Evolutionary conservation across 805 yeast species (phyloP), one percentile per base, ranked within the genome.

Genomic region (Yarrowia sp.): DNA sequence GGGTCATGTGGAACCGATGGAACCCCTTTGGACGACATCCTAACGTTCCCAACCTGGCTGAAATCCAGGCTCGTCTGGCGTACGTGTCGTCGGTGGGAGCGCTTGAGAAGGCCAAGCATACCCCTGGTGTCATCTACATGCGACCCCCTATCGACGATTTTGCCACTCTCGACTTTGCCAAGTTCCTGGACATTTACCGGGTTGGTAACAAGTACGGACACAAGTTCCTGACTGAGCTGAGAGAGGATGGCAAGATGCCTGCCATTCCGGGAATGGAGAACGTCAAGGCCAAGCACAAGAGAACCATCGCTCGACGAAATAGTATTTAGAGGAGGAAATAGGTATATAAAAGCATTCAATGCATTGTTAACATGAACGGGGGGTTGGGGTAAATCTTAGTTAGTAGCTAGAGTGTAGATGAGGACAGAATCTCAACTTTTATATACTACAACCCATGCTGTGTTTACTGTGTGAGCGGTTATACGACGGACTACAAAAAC

Each of bases 31-130:
- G 97, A 0, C 81, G 82, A 12, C 89, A 89, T 73, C 97, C 98
- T 3, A 89, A 90, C 76, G 90, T 92, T 5, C 99, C 99, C 4
- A 90, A 89, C 68, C 87, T 95, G 90, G 92, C 97, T 72, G 99
- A 94, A 75, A 92, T 94, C 70, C 99, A 94, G 79, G 84, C 92
- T 81, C 82, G 98, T 69, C 81, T 94, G 70, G 97, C 98, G 0
- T 94, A 95, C 77, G 99, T 94, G 48, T 91, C 97, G 0, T 91
- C 97, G 65, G 99, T 94, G 1, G 90, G 91, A 78, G 98, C 98
- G 0, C 80, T 95, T 61, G 97, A 94, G 74, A 83, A 84, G 70
- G 98, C 97, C 1, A 95, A 94, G 76, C 81, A 77, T 38, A 89
- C 92, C 0, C 89, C 92, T 0, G 97, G 97, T 0, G 94, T 95